phyloP scores from a whole-genome alignment of 768 basidiomycete genomes.

The Auricularia sp. region DNA sequence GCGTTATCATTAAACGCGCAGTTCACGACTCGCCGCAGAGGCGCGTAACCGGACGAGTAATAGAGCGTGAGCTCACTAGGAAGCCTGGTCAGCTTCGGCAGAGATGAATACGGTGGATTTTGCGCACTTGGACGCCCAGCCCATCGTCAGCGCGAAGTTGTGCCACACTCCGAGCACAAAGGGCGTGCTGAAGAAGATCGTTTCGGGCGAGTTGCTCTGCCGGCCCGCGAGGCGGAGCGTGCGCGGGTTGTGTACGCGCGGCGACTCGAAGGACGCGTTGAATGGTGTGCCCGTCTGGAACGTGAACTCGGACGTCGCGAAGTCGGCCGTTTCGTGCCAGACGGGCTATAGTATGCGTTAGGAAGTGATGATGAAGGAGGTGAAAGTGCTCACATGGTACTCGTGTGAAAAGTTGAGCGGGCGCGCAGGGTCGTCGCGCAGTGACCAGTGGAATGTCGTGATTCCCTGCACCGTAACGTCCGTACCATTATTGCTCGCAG shows the following conservation, averaged over 20 bases:
- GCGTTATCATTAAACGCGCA: slow-evolving; percentile 32
- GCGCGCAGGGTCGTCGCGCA: slow-evolving; percentile 28
- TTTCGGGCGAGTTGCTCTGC: slow-evolving; percentile 17
- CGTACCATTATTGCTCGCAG: slow-evolving; percentile 32
- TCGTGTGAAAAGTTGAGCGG: slow-evolving; percentile 48
- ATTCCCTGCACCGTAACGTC: slow-evolving; percentile 32
- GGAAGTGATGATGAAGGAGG: not conserved
- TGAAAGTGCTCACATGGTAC: slow-evolving; percentile 29
- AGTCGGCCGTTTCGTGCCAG: slow-evolving; percentile 14
- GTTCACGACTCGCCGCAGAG: slow-evolving; percentile 33
- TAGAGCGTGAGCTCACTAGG: slow-evolving; percentile 35
- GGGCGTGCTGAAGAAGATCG: slow-evolving; percentile 28
- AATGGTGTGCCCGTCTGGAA: slow-evolving; percentile 12
- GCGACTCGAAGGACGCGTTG: slow-evolving; percentile 9
- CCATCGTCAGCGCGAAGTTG: slow-evolving; percentile 49
- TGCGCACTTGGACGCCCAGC: slow-evolving; percentile 32
- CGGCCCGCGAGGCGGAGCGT: slow-evolving; percentile 22
- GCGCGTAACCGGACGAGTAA: slow-evolving; percentile 34
- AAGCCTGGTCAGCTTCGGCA: not conserved
- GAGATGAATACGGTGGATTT: not conserved
- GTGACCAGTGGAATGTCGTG: slow-evolving; percentile 41
- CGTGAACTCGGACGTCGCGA: slow-evolving; percentile 8
- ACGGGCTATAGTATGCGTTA: slow-evolving; percentile 4
- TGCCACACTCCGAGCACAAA: slow-evolving; percentile 41
- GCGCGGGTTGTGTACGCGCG: slow-evolving; percentile 8